Base-by-base conservation (phyloP, 1,139 yeast species). In the Debaryomyces fabryi region DNA sequence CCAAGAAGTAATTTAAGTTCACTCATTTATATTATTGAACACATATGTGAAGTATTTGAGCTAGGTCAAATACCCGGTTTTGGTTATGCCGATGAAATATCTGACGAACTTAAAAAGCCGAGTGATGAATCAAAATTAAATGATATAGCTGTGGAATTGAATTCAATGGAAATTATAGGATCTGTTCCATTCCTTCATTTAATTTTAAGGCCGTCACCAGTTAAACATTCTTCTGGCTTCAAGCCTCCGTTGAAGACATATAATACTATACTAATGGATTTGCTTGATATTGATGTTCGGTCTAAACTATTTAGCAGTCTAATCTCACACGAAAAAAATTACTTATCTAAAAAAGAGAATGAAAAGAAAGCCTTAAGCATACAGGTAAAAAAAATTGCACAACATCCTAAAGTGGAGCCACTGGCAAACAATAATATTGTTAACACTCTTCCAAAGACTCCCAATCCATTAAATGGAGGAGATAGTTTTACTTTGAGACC, bases 1-100 rank as follows among this genome's bases (percentile, higher is more conserved):
- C 79, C 81, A 0, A 57, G 81, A 53, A 71, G 77, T 49, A 76
- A 76, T 47, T 59, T 75, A 43, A 64, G 76, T 34, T 67, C 79
- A 0, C 62, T 76, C 41, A 45, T 76, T 8, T 72, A 58, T 46
- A 44, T 76, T 1, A 51, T 75, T 37, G 79, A 75, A 50, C 78
- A 75, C 51, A 56, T 76, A 4, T 49, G 67, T 38, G 48, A 45
- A 3, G 64, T 59, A 0, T 74, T 65, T 52, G 59, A 54, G 0
- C 53, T 73, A 33, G 58, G 53, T 3, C 48, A 48, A 20, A 61
- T 72, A 21, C 63, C 67, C 4, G 60, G 60, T 21, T 73, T 67
- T 51, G 76, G 69, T 16, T 46, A 52, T 3, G 56, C 68, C 2
- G 77, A 72, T 51, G 69, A 65, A 1, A 42, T 62, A 5, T 54